These are phyloP conservation scores for Salix purpurea DNA, from an alignment of 345 rosid species.

Conservation along the genomic window DNA sequence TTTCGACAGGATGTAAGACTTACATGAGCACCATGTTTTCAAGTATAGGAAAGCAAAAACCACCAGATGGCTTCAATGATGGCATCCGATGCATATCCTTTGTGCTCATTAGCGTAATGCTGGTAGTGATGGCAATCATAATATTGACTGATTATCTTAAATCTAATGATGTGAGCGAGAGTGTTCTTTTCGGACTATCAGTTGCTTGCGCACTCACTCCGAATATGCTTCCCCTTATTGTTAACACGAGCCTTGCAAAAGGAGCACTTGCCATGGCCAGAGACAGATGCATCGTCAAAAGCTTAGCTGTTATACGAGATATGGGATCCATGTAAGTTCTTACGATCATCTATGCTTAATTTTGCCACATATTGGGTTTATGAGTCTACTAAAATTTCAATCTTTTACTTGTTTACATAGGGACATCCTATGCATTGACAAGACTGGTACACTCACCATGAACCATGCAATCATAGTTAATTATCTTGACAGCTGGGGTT, in stretches of 20 bases:
- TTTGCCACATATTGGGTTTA: neutral
- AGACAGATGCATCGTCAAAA: slow-evolving; percentile 68
- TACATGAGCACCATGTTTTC: slow-evolving; percentile 66
- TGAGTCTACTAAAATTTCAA: neutral
- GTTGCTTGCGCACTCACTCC: slow-evolving; percentile 75
- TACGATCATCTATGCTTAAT: neutral
- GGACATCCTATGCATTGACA: slow-evolving; percentile 73
- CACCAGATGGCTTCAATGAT: slow-evolving; percentile 50
- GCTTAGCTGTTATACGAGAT: slow-evolving; percentile 52
- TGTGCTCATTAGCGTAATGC: slow-evolving; percentile 56
- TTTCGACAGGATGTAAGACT: slow-evolving; percentile 65
- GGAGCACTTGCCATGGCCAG: slow-evolving; percentile 79
- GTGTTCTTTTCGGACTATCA: slow-evolving; percentile 55
- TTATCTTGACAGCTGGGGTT: slow-evolving; percentile 56
- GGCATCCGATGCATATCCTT: slow-evolving; percentile 53
- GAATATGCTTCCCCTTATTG: slow-evolving; percentile 73
- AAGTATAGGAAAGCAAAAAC: slow-evolving; percentile 53
- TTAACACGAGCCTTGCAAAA: slow-evolving; percentile 65
- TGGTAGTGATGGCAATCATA: slow-evolving; percentile 46
- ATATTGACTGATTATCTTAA: slow-evolving; percentile 31
- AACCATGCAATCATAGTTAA: slow-evolving; percentile 49
- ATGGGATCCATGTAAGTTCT: slow-evolving; percentile 73
- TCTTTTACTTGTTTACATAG: slow-evolving; percentile 19
- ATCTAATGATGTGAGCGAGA: slow-evolving; percentile 35
- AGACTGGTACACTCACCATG: slow-evolving; percentile 77